phyloP scores from a whole-genome alignment of 495 filamentous ascomycete species.

The Amphirosellinia nigrospora region DNA sequence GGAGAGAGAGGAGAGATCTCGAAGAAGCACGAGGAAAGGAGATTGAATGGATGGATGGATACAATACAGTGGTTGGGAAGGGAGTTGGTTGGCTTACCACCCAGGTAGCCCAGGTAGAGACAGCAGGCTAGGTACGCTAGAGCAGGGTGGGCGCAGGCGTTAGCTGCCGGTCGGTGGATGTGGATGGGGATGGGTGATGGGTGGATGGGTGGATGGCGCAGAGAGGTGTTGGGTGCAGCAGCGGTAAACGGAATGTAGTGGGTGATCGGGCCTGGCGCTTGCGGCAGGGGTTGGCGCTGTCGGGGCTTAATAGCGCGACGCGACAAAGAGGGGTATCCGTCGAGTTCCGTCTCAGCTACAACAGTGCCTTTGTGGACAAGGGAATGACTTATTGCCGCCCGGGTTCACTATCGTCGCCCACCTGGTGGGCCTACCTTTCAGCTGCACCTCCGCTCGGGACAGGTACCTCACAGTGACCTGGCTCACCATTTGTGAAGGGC shows the following conservation, averaged over 20 bases:
- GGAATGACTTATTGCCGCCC: not conserved
- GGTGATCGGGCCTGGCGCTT: constrained; percentile 15
- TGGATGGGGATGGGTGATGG: not conserved
- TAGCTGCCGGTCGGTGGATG: constrained; percentile 20
- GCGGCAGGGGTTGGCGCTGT: constrained; percentile 13
- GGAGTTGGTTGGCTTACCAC: constrained; percentile 16
- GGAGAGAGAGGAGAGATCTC: constrained; percentile 31
- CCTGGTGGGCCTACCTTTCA: constrained; percentile 5
- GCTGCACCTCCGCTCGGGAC: not conserved
- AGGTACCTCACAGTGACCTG: constrained; percentile 19
- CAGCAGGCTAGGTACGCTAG: not conserved
- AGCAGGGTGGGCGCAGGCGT: constrained; percentile 25
- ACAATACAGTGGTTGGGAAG: constrained; percentile 29
- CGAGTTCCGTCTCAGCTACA: not conserved
- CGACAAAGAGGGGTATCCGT: not conserved
- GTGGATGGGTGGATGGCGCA: constrained; percentile 19
- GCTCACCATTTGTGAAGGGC: not conserved
- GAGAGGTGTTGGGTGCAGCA: not conserved
- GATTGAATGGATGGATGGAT: constrained; percentile 34
- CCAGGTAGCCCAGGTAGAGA: not conserved
- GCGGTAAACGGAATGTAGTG: not conserved
- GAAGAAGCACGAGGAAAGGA: constrained; percentile 32
- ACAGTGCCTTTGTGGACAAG: not conserved
- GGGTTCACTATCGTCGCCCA: constrained; percentile 6
- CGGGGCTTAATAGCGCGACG: constrained; percentile 15